These are phyloP conservation scores for Diaporthe humulicola DNA, from an alignment of 2,329 filamentous ascomycete species.

Conservation along the genomic window DNA sequence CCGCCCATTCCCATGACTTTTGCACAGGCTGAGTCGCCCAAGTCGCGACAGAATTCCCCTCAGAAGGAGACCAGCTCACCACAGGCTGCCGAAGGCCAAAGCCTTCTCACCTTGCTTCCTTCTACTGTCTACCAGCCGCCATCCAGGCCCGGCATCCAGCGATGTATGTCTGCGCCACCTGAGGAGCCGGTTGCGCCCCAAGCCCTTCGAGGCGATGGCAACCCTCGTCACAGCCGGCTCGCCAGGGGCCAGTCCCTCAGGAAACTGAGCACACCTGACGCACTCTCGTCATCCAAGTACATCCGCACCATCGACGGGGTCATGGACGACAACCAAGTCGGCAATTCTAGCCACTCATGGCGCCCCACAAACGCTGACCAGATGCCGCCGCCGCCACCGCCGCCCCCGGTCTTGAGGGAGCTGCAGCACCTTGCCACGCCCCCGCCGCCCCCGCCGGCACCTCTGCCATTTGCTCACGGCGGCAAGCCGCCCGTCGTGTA, in stretches of 20 bases:
- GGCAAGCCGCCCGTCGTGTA: conserved; percentile 54
- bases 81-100: not conserved
- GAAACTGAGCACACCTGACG: conserved; percentile 51
- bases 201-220: conserved; percentile 47
- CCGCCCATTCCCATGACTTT: conserved; percentile 66
- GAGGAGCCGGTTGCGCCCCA: conserved; percentile 56
- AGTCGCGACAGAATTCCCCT: conserved; percentile 48
- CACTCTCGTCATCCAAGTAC: conserved; percentile 52
- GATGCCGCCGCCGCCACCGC: conserved; percentile 65
- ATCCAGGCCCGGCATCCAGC: conserved; percentile 61
- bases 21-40: conserved; percentile 56
- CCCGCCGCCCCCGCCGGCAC: conserved; percentile 73
- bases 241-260: conserved; percentile 49
- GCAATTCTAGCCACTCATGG: conserved; percentile 47
- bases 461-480: conserved; percentile 61
- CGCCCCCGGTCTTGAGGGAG: conserved; percentile 71
- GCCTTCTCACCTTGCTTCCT: conserved; percentile 63
- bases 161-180: conserved; percentile 74
- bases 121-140: conserved; percentile 73
- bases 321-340: conserved; percentile 47
- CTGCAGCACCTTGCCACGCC: conserved; percentile 72
- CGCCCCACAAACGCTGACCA: conserved; percentile 64
- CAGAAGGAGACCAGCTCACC: conserved; percentile 46
- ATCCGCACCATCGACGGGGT: conserved; percentile 64
- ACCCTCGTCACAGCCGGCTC: conserved; percentile 42